These are phyloP conservation scores for Nannochloropsis salina DNA, from an alignment of 108 stramenopile genomes.

Conservation along the genomic window DNA sequence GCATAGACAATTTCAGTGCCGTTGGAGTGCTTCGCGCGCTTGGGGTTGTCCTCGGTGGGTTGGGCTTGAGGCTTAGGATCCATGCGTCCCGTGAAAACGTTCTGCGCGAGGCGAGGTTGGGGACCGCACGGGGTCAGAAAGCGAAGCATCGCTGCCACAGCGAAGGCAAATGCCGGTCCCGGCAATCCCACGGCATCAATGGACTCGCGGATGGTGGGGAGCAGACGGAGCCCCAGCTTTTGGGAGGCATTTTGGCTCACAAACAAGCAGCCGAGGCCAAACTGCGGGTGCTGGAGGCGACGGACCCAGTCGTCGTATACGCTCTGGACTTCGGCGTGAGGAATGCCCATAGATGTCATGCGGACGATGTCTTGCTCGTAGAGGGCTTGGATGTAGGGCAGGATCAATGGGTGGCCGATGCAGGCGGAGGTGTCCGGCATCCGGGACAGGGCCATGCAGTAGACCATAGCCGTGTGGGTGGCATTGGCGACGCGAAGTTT, in stretches of 20 bases:
- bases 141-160: slow-evolving; percentile 69
- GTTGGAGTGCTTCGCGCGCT: not conserved
- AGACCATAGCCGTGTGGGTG: slow-evolving; percentile 72
- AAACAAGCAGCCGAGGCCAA: slow-evolving; percentile 80
- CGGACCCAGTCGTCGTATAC: slow-evolving; percentile 71
- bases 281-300: slow-evolving; percentile 68
- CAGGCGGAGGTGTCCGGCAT: slow-evolving; percentile 52
- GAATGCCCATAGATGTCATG: slow-evolving; percentile 44
- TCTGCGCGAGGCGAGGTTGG: not conserved
- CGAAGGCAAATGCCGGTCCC: slow-evolving; percentile 63
- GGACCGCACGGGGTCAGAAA: slow-evolving; percentile 64
- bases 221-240: slow-evolving; percentile 75
- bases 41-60: not conserved
- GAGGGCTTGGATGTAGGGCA: slow-evolving; percentile 65
- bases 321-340: slow-evolving; percentile 50
- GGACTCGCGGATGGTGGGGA: slow-evolving; percentile 59
- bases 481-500: slow-evolving; percentile 83
- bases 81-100: not conserved
- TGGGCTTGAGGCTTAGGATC: slow-evolving; percentile 10
- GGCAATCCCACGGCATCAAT: not conserved
- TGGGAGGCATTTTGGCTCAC: slow-evolving; percentile 80
- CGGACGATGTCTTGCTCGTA: slow-evolving; percentile 66
- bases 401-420: slow-evolving; percentile 30
- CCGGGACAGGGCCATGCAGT: slow-evolving; percentile 65
- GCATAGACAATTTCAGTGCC: slow-evolving; percentile 18